Evolutionary conservation across 108 stramenopile species (phyloP).

Genomic region (Schizochytrium sp.): DNA sequence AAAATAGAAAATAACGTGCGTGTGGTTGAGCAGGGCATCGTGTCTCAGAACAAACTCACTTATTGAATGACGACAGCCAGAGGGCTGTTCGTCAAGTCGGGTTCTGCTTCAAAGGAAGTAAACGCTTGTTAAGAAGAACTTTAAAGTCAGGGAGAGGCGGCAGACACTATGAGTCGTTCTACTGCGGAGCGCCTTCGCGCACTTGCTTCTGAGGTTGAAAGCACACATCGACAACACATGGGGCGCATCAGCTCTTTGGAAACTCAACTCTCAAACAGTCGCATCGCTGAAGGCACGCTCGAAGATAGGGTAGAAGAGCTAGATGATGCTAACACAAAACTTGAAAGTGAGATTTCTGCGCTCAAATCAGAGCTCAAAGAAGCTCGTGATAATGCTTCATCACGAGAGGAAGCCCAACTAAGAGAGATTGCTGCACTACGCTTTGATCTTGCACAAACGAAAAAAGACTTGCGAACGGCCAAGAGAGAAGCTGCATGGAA

Average conservation of each 20-base stretch:
- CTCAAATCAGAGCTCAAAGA: not conserved
- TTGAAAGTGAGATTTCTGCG: not conserved
- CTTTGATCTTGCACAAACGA: conserved; percentile 18
- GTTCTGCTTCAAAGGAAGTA: too few species aligned
- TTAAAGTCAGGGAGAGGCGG: not conserved
- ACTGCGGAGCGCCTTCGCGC: not conserved
- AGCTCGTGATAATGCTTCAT: not conserved
- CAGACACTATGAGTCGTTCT: not conserved
- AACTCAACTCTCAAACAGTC: not conserved
- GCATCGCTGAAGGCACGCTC: not conserved
- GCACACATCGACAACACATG: not conserved
- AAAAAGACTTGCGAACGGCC: not conserved
- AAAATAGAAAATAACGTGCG: too few species aligned
- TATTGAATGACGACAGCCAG: too few species aligned
- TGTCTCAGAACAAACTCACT: too few species aligned
- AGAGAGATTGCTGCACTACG: conserved; percentile 1
- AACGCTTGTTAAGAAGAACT: too few species aligned
- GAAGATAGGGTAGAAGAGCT: not conserved
- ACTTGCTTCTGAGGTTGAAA: not conserved
- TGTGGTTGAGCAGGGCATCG: too few species aligned
- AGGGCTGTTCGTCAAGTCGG: too few species aligned
- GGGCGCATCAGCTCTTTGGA: not conserved
- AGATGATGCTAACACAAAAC: not conserved
- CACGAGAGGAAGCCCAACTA: not conserved
- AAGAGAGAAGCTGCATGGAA: not conserved